Conservation (phyloP, 164 flowering plant species). For the Berberis vulgaris region DNA sequence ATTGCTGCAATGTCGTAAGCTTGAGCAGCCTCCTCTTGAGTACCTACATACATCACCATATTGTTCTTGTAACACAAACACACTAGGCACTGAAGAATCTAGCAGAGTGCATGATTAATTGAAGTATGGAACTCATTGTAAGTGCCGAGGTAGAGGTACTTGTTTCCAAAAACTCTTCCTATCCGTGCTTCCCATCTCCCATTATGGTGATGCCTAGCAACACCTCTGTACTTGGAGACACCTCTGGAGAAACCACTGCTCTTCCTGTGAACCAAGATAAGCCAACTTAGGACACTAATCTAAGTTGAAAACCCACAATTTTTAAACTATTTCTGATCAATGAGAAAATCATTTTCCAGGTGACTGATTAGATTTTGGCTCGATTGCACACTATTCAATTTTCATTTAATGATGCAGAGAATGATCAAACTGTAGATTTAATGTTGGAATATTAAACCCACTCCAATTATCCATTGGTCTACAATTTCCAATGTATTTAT, state of each 20-base stretch:
- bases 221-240: constrained; percentile 57
- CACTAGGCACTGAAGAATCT: not conserved
- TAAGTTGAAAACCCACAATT: not conserved
- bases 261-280: constrained; percentile 23
- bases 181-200: constrained; percentile 83
- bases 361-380: too few species aligned
- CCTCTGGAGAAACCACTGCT: constrained; percentile 74
- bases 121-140: constrained; percentile 27
- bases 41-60: constrained; percentile 27
- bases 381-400: too few species aligned
- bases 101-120: not conserved
- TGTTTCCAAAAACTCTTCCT: constrained; percentile 69
- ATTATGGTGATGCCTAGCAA: constrained; percentile 62
- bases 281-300: not conserved
- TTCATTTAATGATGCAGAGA: too few species aligned
- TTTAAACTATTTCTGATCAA: too few species aligned
- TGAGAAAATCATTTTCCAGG: too few species aligned
- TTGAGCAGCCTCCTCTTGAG: constrained; percentile 73
- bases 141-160: constrained; percentile 66
- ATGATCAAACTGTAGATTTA: too few species aligned
- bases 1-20: constrained; percentile 76
- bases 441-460: too few species aligned
- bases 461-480: too few species aligned
- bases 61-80: not conserved
- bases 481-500: too few species aligned